phyloP scores from a whole-genome alignment of 129 eudicot genomes.

The Deinandra increscens region DNA sequence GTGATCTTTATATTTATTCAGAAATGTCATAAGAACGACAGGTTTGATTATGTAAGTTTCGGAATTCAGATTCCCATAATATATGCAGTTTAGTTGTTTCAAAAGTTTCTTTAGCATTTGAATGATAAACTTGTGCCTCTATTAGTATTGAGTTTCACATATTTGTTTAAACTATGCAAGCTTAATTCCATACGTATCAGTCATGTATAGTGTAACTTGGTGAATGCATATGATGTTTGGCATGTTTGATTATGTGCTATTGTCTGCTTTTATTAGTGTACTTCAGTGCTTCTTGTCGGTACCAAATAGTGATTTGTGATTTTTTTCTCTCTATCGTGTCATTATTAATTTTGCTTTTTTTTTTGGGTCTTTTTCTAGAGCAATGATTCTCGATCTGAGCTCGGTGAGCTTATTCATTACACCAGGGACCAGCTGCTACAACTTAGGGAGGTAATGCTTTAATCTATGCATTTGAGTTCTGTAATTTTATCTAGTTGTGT shows the following conservation, averaged over 20 bases:
- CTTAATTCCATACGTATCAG: not conserved
- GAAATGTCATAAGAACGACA: not conserved
- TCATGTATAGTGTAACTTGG: not conserved
- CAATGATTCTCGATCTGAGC: constrained; percentile 77
- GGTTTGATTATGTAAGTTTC: too few relatives aligned
- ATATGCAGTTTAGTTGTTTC: too few relatives aligned
- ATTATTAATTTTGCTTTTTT: not conserved
- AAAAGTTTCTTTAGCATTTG: not conserved
- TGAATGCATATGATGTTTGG: not conserved
- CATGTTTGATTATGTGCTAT: not conserved
- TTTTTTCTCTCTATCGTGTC: not conserved
- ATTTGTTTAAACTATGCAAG: not conserved
- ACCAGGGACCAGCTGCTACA: constrained; percentile 84
- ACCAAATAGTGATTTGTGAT: not conserved
- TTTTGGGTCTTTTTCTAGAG: constrained; percentile 41
- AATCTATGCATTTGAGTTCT: not conserved
- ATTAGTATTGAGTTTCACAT: not conserved
- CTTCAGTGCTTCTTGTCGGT: not conserved
- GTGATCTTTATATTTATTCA: not conserved
- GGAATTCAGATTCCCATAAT: too few relatives aligned
- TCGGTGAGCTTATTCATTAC: constrained; percentile 73
- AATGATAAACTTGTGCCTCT: not conserved
- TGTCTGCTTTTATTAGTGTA: not conserved
- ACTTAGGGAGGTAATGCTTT: constrained; percentile 73
- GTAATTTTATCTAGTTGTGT: not conserved